Percentiles rank a stretch among this genome's conserved stretches.
These are phyloP conservation scores for Mycena indigotica DNA, from an alignment of 768 basidiomycete genomes.

Conservation along the genomic window DNA sequence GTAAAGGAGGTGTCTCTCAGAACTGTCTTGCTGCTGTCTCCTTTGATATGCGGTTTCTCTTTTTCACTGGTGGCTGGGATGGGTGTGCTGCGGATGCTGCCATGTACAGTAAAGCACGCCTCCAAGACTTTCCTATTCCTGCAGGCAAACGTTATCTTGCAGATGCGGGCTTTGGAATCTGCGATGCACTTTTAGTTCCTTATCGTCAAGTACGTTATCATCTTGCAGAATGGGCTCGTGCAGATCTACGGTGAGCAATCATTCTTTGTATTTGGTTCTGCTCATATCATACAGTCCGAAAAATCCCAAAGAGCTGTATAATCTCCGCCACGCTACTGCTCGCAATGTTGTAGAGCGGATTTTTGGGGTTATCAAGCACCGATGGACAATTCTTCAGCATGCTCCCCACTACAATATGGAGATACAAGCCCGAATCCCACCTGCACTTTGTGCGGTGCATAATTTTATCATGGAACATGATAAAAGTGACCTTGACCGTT, in stretches of 20 bases:
- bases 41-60: conserved; percentile 36
- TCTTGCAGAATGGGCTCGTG: conserved; percentile 36
- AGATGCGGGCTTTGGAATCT: conserved; percentile 38
- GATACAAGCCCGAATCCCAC: conserved; percentile 27
- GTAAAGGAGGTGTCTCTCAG: conserved; percentile 39
- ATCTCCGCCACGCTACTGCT: conserved; percentile 41
- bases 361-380: no score
- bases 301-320: conserved; percentile 43
- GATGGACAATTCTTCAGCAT: conserved; percentile 21
- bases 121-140: conserved; percentile 33
- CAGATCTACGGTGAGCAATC: conserved; percentile 17
- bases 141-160: no score
- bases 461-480: conserved; percentile 35
- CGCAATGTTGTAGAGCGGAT: conserved; percentile 42
- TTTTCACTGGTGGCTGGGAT: conserved; percentile 46
- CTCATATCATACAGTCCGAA: conserved; percentile 29
- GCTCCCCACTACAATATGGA: conserved; percentile 27
- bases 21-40: conserved; percentile 39
- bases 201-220: conserved; percentile 41
- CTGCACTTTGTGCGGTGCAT: conserved; percentile 28
- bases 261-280: conserved; percentile 9
- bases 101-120: conserved; percentile 33
- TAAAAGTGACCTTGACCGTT: conserved; percentile 24
- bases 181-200: conserved; percentile 39
- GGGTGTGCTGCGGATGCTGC: conserved; percentile 39